Percentiles rank a stretch among this genome's conserved stretches.
Conservation (phyloP, 306 rosid species). For the Adenanthera pavonina region DNA sequence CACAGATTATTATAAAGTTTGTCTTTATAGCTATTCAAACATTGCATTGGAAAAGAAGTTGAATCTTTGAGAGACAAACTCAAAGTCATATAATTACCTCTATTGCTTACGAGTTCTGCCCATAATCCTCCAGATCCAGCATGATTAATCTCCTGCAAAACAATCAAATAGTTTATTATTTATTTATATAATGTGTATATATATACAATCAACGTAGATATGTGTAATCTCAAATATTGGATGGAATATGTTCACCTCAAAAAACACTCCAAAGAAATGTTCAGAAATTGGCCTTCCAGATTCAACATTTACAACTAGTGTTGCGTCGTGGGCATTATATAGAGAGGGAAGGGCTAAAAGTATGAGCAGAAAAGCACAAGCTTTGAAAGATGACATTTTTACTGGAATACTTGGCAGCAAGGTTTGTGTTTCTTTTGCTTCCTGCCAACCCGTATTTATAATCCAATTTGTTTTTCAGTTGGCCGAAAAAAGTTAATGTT, state of each 20-base stretch:
- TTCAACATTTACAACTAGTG: neutral
- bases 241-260: conserved; percentile 48
- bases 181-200: neutral
- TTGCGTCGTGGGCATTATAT: conserved; percentile 35
- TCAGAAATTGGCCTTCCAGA: conserved; percentile 8
- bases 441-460: neutral
- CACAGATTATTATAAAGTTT: neutral
- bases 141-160: conserved; percentile 38
- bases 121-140: conserved; percentile 45
- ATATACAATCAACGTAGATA: neutral
- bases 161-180: neutral
- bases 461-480: too few relatives aligned
- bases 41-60: neutral
- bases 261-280: conserved; percentile 20
- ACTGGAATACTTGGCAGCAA: neutral
- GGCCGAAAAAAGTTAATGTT: too few relatives aligned
- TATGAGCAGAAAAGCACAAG: neutral
- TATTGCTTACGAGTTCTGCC: conserved; percentile 57
- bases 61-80: neutral
- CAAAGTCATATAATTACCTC: conserved; percentile 37
- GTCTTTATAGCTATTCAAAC: neutral
- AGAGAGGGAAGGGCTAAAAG: conserved; percentile 21
- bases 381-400: neutral
- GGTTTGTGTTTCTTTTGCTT: neutral
- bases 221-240: neutral